A percentile compares a stretch with the other conserved stretches of the same genome.
Conservation (phyloP, 306 rosid genomes). For the Echinosophora koreensis region DNA sequence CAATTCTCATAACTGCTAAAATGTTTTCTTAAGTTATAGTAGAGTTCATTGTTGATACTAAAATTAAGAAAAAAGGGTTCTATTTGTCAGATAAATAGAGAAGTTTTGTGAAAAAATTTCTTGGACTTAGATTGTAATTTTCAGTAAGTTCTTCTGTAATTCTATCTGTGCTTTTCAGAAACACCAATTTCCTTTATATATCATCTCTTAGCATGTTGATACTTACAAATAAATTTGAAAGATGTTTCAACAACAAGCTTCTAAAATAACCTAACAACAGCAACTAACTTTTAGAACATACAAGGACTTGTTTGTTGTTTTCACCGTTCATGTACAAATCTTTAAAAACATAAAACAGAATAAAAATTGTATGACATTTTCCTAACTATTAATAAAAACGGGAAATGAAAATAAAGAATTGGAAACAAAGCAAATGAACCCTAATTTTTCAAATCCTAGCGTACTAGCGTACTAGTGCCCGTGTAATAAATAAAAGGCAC, state of each 20-base stretch:
- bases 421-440: too few relatives aligned
- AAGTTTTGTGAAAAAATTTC: not conserved
- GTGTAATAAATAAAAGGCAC: not conserved
- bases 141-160: not conserved
- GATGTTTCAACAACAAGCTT: not conserved
- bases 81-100: not conserved
- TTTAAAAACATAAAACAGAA: too few relatives aligned
- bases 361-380: too few relatives aligned
- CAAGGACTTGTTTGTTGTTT: too few relatives aligned
- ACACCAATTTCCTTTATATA: not conserved
- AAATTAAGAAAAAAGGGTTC: not conserved
- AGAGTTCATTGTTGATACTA: not conserved
- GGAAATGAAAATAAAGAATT: too few relatives aligned
- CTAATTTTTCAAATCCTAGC: not conserved
- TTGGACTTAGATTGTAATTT: not conserved
- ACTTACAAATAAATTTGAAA: not conserved
- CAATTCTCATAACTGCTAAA: slow-evolving; percentile 14
- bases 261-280: not conserved
- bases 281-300: not conserved
- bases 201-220: not conserved
- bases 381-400: too few relatives aligned
- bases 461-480: too few relatives aligned
- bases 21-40: not conserved
- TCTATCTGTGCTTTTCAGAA: not conserved
- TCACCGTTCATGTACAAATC: too few relatives aligned